Percentiles rank a stretch among this genome's conserved stretches.
Evolutionary conservation across 1,139 yeast species (phyloP).

Genomic region (Diutina scorzettiae): DNA sequence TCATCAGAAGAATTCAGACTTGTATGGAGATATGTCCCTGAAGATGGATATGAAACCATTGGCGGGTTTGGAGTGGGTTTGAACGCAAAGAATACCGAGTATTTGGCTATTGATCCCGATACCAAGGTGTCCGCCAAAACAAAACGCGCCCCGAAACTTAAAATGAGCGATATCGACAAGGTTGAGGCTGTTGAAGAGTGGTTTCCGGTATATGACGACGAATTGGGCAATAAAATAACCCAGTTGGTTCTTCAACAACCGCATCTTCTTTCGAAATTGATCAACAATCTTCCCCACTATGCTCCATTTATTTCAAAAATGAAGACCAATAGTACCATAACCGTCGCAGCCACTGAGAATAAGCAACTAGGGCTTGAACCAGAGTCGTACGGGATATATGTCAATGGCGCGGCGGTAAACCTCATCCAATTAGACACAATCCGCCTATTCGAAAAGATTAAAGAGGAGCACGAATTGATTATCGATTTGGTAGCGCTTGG

Average conservation of each 20-base stretch:
- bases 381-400: constrained; percentile 39
- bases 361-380: constrained; percentile 20
- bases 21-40: constrained; percentile 59
- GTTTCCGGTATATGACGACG: constrained; percentile 17
- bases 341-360: constrained; percentile 18
- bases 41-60: constrained; percentile 14
- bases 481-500: constrained; percentile 23
- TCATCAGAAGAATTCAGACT: constrained; percentile 55
- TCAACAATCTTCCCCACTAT: constrained; percentile 41
- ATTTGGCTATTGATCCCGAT: background rate
- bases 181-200: constrained; percentile 12
- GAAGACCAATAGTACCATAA: constrained; percentile 13
- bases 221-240: constrained; percentile 28
- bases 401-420: constrained; percentile 50
- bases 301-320: constrained; percentile 19
- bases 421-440: constrained; percentile 32
- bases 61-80: constrained; percentile 50
- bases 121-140: background rate
- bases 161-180: constrained; percentile 10
- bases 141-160: constrained; percentile 8
- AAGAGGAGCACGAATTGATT: constrained; percentile 24
- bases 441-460: constrained; percentile 22
- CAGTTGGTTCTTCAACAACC: constrained; percentile 26
- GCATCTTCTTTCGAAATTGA: constrained; percentile 21
- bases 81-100: constrained; percentile 6